These are phyloP conservation scores for Echinochloa phyllopogon DNA, from an alignment of 176 grass and related monocot genomes.

Conservation along the genomic window DNA sequence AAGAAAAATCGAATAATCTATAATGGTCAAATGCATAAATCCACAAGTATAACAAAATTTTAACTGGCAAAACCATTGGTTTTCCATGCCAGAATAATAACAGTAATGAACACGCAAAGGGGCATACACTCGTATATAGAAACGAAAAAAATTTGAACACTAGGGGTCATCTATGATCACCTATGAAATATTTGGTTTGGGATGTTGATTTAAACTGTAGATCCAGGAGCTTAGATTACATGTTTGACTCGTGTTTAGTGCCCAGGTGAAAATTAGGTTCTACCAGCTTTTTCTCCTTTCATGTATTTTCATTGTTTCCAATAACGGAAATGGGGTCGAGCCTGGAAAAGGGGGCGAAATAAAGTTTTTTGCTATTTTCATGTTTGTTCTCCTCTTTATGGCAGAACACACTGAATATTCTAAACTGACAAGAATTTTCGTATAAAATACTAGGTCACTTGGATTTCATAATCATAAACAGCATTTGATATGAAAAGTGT, in stretches of 20 bases:
- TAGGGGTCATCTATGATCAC: not conserved
- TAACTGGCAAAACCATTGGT: not conserved
- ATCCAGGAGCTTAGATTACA: not conserved
- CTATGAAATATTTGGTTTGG: too few relatives aligned
- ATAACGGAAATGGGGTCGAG: too few relatives aligned
- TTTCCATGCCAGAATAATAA: not conserved
- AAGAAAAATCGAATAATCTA: not conserved
- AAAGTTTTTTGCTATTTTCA: not conserved
- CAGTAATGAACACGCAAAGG: not conserved
- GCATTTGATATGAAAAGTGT: constrained; percentile 16
- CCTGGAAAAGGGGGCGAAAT: not conserved
- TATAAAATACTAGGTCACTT: not conserved
- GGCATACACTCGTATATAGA: not conserved
- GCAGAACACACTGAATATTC: not conserved
- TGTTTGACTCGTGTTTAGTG: not conserved
- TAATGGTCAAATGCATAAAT: not conserved
- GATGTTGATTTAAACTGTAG: not conserved
- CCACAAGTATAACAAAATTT: not conserved
- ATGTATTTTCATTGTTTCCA: not conserved
- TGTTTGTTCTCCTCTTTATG: not conserved
- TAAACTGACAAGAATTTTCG: not conserved
- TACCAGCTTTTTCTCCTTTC: not conserved
- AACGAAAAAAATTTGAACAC: not conserved
- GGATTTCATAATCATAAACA: not conserved
- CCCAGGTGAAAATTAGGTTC: not conserved